Evolutionary conservation across 78 protist genomes (phyloP), one percentile per base, ranked within the genome.

Genomic region (Isochrysis galbana): DNA sequence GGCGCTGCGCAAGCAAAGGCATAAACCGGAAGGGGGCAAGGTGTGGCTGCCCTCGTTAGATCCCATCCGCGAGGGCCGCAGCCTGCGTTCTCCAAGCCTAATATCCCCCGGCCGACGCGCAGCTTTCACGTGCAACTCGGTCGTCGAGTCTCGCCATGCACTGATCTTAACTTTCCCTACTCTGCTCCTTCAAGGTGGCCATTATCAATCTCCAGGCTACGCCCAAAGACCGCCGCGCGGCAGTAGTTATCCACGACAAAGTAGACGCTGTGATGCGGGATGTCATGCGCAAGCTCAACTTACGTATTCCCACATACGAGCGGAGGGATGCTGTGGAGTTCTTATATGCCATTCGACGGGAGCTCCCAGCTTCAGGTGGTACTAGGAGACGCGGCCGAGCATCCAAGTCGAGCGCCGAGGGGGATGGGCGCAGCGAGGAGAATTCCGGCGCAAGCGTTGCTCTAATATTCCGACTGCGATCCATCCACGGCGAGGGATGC

Each of bases 161-260:
- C n/a, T n/a, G n/a, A n/a, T n/a, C n/a, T n/a, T n/a, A n/a, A n/a
- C n/a, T n/a, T n/a, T n/a, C n/a, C n/a, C n/a, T n/a, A n/a, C n/a
- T n/a, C n/a, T n/a, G n/a, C n/a, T n/a, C n/a, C n/a, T n/a, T n/a
- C n/a, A n/a, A n/a, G n/a, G 42, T 91, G 26, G 93, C 32, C 34
- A 82, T 91, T 5, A n/a, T 67, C 67, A 82, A 80, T 39, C 36
- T 91, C 51, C 93, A 90, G 72, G 7, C 25, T 0, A 90, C 93
- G 45, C 93, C 93, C 36, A 36, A 67, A 51, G 93, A 90, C 87
- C 2, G 47, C 11, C 0, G 21, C 22, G 93, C 86, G 36, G 23
- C 36, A 7, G 46, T 61, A 25, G 39, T 38, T 10, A 10, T 77
- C 22, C 93, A 21, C 45, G 61, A 21, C 41, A 17, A 5, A 25